Conservation (phyloP, 495 filamentous ascomycete species). For the Aspergillus funiculosus region DNA sequence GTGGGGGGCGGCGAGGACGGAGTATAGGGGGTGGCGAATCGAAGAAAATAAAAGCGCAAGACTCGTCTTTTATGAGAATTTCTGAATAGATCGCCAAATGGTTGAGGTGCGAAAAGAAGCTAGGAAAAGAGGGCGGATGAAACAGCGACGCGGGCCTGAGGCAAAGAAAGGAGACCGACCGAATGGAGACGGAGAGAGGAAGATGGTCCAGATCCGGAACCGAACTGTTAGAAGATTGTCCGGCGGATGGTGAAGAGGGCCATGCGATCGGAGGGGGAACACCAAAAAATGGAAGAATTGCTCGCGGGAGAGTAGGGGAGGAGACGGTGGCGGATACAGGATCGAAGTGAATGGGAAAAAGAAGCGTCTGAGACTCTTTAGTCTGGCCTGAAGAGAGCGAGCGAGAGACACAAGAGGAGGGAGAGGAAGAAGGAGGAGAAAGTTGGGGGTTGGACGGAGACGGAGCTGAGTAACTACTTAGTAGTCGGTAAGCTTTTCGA, state of each 20-base stretch:
- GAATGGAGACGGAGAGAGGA: conserved; percentile 3
- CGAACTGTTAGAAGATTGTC: conserved; percentile 8
- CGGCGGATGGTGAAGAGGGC: conserved; percentile 2
- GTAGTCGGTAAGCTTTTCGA: conserved; percentile 7
- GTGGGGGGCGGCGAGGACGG: too few relatives aligned
- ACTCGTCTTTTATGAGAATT: neutral
- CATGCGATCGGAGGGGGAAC: conserved; percentile 16
- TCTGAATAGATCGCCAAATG: too few relatives aligned
- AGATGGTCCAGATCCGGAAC: conserved; percentile 8
- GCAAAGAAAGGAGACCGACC: conserved; percentile 9
- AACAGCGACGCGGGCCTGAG: conserved; percentile 15
- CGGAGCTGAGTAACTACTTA: conserved; percentile 13
- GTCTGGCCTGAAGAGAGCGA: too few relatives aligned
- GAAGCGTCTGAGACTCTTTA: too few relatives aligned
- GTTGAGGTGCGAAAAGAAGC: conserved; percentile 5
- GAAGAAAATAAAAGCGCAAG: neutral
- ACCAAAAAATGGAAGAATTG: neutral
- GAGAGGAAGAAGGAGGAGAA: conserved; percentile 13
- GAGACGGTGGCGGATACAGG: neutral
- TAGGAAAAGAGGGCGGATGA: conserved; percentile 7
- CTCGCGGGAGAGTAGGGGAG: conserved; percentile 6
- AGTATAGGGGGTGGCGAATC: too few relatives aligned
- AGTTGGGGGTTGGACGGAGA: neutral
- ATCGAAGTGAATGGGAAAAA: conserved; percentile 1
- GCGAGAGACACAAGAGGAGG: too few relatives aligned